Evolutionary conservation across 1,284 basidiomycete species (phyloP).

Genomic region (Trichosporon inkin): DNA sequence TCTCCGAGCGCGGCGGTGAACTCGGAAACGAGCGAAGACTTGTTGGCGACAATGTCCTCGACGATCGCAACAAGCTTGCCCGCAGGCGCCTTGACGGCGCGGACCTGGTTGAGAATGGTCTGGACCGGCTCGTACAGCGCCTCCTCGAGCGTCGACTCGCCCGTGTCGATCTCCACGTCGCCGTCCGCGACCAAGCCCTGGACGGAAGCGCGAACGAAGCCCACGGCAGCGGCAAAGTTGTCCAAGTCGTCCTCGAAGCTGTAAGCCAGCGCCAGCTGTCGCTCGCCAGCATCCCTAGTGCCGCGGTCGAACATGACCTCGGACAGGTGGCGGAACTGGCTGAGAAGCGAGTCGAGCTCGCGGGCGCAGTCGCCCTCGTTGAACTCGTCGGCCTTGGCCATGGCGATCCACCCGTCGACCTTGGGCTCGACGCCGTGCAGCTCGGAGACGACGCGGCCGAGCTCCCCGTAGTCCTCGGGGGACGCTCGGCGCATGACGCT

Average conservation of each 20-base stretch:
- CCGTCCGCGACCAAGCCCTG: conserved; percentile 64
- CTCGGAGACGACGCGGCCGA: conserved; percentile 78
- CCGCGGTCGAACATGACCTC: conserved; percentile 76
- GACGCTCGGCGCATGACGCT: conserved; percentile 72
- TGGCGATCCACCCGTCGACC: conserved; percentile 83
- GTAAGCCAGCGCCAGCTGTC: conserved; percentile 74
- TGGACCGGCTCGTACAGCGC: conserved; percentile 77
- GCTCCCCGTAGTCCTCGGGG: conserved; percentile 73
- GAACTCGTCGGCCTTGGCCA: conserved; percentile 80
- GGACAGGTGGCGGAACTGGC: conserved; percentile 83
- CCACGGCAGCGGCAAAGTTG: conserved; percentile 82
- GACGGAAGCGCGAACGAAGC: conserved; percentile 80
- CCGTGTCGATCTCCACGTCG: conserved; percentile 68
- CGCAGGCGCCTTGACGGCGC: conserved; percentile 71
- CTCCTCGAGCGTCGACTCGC: conserved; percentile 65
- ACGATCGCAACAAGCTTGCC: conserved; percentile 81
- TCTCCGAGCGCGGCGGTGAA: conserved; percentile 67
- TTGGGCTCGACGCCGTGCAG: conserved; percentile 82
- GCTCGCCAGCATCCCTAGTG: conserved; percentile 79
- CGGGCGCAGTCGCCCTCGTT: conserved; percentile 84
- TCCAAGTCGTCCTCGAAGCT: conserved; percentile 85
- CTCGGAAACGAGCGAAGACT: conserved; percentile 65
- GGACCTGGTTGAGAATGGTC: conserved; percentile 71
- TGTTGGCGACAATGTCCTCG: conserved; percentile 70
- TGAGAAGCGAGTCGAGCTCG: conserved; percentile 77